phyloP scores from a whole-genome alignment of 805 yeast species.

The Saturnispora mendoncae region DNA sequence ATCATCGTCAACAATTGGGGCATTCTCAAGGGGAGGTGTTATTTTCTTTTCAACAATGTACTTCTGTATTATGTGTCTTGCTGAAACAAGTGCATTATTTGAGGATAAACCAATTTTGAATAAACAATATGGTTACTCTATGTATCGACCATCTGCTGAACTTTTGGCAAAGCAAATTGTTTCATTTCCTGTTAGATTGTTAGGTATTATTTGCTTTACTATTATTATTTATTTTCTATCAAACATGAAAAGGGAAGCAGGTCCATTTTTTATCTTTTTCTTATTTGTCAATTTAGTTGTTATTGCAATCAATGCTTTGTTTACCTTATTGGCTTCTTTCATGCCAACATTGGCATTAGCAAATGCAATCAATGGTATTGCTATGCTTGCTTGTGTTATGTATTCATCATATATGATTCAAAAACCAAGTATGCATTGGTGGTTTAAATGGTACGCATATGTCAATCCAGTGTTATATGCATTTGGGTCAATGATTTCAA shows the following conservation, averaged over 20 bases:
- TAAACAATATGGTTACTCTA: constrained; percentile 54
- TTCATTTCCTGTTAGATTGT: constrained; percentile 47
- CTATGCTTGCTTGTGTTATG: constrained; percentile 40
- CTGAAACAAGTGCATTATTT: constrained; percentile 52
- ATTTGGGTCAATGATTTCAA: constrained; percentile 46
- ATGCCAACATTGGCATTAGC: constrained; percentile 46
- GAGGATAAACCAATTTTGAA: constrained; percentile 55
- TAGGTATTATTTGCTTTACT: constrained; percentile 41
- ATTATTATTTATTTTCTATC: constrained; percentile 46
- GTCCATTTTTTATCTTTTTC: constrained; percentile 43
- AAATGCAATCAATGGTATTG: constrained; percentile 49
- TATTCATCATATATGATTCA: constrained; percentile 66
- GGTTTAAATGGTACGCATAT: constrained; percentile 53
- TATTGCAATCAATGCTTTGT: constrained; percentile 41
- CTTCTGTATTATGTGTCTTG: constrained; percentile 51
- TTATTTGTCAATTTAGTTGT: constrained; percentile 34
- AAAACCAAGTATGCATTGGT: constrained; percentile 46
- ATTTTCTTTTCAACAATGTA: constrained; percentile 53
- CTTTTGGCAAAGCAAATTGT: constrained; percentile 48
- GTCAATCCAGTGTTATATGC: constrained; percentile 40
- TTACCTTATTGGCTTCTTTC: constrained; percentile 45
- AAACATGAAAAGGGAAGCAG: constrained; percentile 41
- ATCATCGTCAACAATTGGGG: constrained; percentile 41
- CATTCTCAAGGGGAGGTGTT: constrained; percentile 56
- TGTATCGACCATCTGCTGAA: constrained; percentile 60